Evolutionary conservation across 2,329 filamentous ascomycete genomes (phyloP), one percentile per base, ranked within the genome.

Genomic region (Cercospora berteroae): DNA sequence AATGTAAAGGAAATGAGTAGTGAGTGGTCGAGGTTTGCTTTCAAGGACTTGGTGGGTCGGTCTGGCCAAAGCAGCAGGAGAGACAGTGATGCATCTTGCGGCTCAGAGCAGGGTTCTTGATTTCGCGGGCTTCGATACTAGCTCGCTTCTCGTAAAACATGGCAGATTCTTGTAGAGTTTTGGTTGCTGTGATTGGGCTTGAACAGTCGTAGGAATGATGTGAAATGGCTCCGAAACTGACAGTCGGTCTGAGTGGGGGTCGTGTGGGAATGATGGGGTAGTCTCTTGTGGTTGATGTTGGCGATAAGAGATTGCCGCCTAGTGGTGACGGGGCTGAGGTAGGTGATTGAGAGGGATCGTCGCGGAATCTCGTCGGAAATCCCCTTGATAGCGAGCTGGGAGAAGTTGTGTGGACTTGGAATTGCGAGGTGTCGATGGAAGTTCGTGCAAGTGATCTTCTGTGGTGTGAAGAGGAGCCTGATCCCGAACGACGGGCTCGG

Each of bases 361-460:
- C 36, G 68, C 68, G 44, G 72, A 72, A 58, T 71, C 72, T 50
- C 67, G 67, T 44, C 71, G 68, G 27, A 67, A 69, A 27, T 57
- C 52, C 52, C 67, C 66, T 36, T 44, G 39, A 27, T 39, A 52
- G 16, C 59, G 61, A 16, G 62, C 13, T 29, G 52, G 52, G 52
- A 68, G 64, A 48, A 63, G 55, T 27, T 55, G 58, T 48, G 13
- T 50, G 5, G 52, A 63, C 42, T 36, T 66, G 55, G 52, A 63
- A 52, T 64, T 60, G 16, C 39, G 62, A 33, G 58, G 58, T 44
- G 27, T 60, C 55, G 59, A 70, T 60, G 65, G 67, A 67, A 66
- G 60, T 29, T 62, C 66, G 63, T 42, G 48, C 57, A 52, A 25
- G 10, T n/a, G 50, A 50, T 55, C 42, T 36, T 65, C 60, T 23